These are phyloP conservation scores for Mimosa pudica DNA, from an alignment of 306 rosid species.

Conservation along the genomic window DNA sequence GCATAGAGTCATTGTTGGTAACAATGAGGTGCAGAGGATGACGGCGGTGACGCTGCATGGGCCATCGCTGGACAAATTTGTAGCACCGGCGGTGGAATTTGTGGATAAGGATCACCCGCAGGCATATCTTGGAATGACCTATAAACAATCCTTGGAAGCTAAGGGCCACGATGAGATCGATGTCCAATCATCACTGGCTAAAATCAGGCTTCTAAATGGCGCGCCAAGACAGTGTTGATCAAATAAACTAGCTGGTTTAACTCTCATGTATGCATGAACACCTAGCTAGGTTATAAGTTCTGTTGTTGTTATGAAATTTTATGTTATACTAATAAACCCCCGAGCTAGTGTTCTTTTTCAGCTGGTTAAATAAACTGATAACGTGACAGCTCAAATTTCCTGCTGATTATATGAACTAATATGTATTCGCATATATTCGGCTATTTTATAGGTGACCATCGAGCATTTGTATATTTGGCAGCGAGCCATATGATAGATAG, in stretches of 20 bases:
- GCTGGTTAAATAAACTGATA: neutral
- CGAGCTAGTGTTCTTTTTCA: neutral
- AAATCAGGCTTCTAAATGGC: neutral
- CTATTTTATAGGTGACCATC: too few species aligned
- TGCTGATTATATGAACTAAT: neutral
- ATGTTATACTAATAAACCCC: too few species aligned
- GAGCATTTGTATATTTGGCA: too few species aligned
- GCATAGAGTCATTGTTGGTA: constrained; percentile 54
- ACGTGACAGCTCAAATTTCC: neutral
- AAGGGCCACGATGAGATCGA: constrained; percentile 40
- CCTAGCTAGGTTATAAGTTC: neutral
- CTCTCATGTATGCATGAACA: neutral
- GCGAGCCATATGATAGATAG: too few species aligned
- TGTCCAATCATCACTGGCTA: constrained; percentile 36
- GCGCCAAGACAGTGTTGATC: neutral
- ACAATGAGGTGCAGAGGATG: constrained; percentile 51
- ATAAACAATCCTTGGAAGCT: constrained; percentile 53
- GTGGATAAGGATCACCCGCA: constrained; percentile 48
- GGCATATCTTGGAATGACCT: constrained; percentile 46
- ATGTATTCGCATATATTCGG: too few species aligned
- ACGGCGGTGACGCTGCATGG: constrained; percentile 60
- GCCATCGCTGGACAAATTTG: constrained; percentile 46
- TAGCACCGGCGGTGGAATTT: constrained; percentile 48
- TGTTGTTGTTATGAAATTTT: too few species aligned
- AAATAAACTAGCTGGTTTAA: neutral